Evolutionary conservation across 176 grass and related monocot genomes (phyloP), one percentile per base, ranked within the genome.

Genomic region (Aegilops speltoides): DNA sequence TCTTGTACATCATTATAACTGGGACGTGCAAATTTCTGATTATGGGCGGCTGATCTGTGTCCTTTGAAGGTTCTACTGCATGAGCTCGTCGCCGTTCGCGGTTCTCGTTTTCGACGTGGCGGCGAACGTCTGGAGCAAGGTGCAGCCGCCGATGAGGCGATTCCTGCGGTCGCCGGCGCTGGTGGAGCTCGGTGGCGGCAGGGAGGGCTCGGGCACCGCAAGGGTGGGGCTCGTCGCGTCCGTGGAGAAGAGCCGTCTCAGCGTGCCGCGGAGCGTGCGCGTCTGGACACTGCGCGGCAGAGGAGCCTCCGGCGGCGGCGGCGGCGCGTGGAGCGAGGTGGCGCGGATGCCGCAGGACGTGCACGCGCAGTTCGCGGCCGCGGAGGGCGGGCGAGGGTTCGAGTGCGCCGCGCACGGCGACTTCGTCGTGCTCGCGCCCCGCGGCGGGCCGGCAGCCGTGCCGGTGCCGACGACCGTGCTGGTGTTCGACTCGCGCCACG

Each of bases 231-330:
- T 98, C 33, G 94, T 98, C 5, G 90, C 96, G 1, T 89, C 93
- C 22, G 93, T 98, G 15, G 96, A 98, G 92, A 98, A 98, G 94
- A 96, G 89, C 88, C 85, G 92, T 54, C 94, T 98, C 64, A 98
- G 86, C 88, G 90, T 98, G 48, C 97, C 97, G 8, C 81, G 92
- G 22, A 98, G 97, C 91, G 93, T 98, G 31, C 92, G 97, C 11
- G 23, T 98, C 60, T 98, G 97, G 97, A 76, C 88, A 33, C 85
- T 98, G 34, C 92, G 83, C n/a, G 56, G 28, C 26, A 83, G 74
- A 0, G 33, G 79, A 28, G 43, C 8, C 50, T 19, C 50, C 31
- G 88, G 75, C 4, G 69, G 46, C n/a, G 29, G 17, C 24, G 71
- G 69, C 23, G 32, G 88, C 20, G 79, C 88, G 22, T 98, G 97